These are phyloP conservation scores for Iris pallida DNA, from an alignment of 116 monocot species.

Conservation along the genomic window DNA sequence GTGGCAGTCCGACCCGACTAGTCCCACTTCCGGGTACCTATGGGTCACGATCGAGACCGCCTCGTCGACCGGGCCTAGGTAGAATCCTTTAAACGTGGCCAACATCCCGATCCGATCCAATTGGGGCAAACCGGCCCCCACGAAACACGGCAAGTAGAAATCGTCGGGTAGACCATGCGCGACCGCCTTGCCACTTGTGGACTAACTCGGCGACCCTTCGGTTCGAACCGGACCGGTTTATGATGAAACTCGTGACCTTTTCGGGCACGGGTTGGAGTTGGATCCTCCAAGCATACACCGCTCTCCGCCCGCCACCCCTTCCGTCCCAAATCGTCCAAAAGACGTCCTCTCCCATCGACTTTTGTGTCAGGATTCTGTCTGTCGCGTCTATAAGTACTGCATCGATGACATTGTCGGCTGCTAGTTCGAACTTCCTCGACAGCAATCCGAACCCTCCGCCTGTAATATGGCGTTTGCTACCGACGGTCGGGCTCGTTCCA, in stretches of 20 bases:
- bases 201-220: slow-evolving; percentile 24
- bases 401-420: slow-evolving; percentile 55
- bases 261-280: slow-evolving; percentile 30
- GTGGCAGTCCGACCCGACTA: slow-evolving; percentile 3
- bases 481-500: slow-evolving; percentile 50
- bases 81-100: slow-evolving; percentile 41
- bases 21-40: slow-evolving; percentile 13
- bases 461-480: slow-evolving; percentile 42
- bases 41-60: slow-evolving; percentile 11
- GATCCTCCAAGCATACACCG: slow-evolving; percentile 48
- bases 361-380: slow-evolving; percentile 15
- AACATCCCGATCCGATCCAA: slow-evolving; percentile 19
- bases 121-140: slow-evolving; percentile 31
- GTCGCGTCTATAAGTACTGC: slow-evolving; percentile 29
- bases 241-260: slow-evolving; percentile 25
- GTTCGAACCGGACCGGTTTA: slow-evolving; percentile 22
- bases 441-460: slow-evolving; percentile 55
- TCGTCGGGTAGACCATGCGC: slow-evolving; percentile 46
- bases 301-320: slow-evolving; percentile 55
- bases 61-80: slow-evolving; percentile 16
- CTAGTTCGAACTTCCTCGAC: slow-evolving; percentile 49
- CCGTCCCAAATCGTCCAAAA: slow-evolving; percentile 74
- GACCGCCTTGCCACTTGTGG: slow-evolving; percentile 34
- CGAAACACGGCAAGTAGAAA: slow-evolving; percentile 39
- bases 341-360: slow-evolving; percentile 40